A percentile compares a stretch with the other conserved stretches of the same genome.
These are phyloP conservation scores for Tetrapisispora fleetii DNA, from an alignment of 805 yeast genomes.

Conservation along the genomic window DNA sequence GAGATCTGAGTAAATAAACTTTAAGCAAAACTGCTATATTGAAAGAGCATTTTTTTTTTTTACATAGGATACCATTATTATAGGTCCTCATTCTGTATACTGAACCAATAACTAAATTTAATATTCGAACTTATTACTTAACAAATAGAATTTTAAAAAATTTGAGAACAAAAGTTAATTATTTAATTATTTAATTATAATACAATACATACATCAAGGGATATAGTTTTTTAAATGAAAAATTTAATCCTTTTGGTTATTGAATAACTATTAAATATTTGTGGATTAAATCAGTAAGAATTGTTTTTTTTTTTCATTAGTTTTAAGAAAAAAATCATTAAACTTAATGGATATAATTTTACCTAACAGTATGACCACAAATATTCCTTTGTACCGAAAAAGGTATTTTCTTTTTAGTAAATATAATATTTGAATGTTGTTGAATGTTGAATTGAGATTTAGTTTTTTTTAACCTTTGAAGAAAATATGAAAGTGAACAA, in stretches of 20 bases:
- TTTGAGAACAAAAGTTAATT: not conserved
- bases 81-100: too few species aligned
- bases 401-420: not conserved
- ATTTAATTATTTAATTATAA: slow-evolving; percentile 1
- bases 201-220: slow-evolving; percentile 2
- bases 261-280: not conserved
- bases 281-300: not conserved
- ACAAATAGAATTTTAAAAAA: not conserved
- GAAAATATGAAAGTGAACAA: not conserved
- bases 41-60: too few species aligned
- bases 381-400: not conserved
- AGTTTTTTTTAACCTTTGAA: not conserved
- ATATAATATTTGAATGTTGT: not conserved
- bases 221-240: not conserved
- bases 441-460: slow-evolving; percentile 1
- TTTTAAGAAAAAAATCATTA: too few species aligned
- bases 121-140: not conserved
- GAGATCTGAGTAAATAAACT: slow-evolving; percentile 26
- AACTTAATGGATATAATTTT: not conserved
- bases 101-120: too few species aligned
- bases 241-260: not conserved
- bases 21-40: too few species aligned
- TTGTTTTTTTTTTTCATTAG: not conserved
- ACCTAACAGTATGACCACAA: not conserved
- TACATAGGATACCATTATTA: not conserved